These are phyloP conservation scores for Euphorbia peplus DNA, from an alignment of 345 rosid genomes.

Conservation along the genomic window DNA sequence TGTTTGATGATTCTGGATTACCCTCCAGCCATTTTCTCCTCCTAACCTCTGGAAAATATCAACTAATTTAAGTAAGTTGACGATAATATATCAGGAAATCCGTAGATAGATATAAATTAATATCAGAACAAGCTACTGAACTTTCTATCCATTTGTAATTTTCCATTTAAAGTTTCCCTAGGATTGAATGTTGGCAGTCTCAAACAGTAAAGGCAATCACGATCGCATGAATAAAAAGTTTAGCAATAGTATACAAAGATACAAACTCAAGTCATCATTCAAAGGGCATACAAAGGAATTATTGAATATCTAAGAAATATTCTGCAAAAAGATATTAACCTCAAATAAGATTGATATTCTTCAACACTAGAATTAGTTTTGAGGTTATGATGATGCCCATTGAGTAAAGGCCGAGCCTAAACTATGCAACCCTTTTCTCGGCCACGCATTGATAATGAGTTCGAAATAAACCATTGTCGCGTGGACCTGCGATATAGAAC, in stretches of 20 bases:
- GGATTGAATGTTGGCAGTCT: neutral
- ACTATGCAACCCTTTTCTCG: neutral
- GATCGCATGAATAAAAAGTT: neutral
- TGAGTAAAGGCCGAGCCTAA: neutral
- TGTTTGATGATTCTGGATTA: conserved; percentile 75
- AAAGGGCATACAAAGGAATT: neutral
- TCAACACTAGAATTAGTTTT: neutral
- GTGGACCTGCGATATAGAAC: no score
- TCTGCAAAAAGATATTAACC: neutral
- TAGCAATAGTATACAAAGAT: neutral
- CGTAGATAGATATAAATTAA: neutral
- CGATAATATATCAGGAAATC: conserved; percentile 9
- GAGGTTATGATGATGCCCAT: neutral
- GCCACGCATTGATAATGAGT: no score
- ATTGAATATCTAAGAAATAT: neutral
- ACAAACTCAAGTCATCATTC: neutral
- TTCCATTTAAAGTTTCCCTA: neutral
- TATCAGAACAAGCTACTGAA: conserved; percentile 1
- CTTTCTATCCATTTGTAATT: neutral
- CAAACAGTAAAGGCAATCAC: neutral
- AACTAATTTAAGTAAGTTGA: conserved; percentile 9
- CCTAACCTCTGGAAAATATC: conserved; percentile 65
- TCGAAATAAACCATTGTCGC: no score
- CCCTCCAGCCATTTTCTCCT: conserved; percentile 82
- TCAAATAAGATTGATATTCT: neutral